These are phyloP conservation scores for Beauveria medogensis DNA, from an alignment of 2,329 filamentous ascomycete genomes.

Conservation along the genomic window DNA sequence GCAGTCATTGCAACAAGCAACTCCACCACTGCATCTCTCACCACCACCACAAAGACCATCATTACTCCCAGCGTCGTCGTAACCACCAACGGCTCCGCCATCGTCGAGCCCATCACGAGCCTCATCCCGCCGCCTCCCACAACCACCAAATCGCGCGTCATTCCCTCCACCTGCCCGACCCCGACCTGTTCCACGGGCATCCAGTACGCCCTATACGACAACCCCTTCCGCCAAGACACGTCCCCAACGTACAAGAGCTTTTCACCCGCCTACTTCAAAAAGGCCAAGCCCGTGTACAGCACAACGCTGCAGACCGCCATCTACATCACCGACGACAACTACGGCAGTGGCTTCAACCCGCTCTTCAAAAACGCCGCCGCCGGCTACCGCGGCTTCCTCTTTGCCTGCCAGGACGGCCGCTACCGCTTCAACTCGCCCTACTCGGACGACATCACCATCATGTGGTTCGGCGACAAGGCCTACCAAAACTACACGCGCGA, in stretches of 20 bases:
- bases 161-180: constrained; percentile 2
- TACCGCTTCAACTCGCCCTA: constrained; percentile 11
- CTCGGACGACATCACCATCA: constrained; percentile 13
- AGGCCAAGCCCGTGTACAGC: not conserved
- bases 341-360: not conserved
- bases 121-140: not conserved
- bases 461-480: constrained; percentile 11
- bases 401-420: constrained; percentile 10
- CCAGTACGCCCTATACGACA: constrained; percentile 1
- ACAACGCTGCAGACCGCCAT: constrained; percentile 1
- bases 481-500: constrained; percentile 3
- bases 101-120: not conserved
- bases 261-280: constrained; percentile 2
- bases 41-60: not conserved
- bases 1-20: too few species aligned
- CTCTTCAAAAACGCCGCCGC: constrained; percentile 8
- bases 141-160: not conserved
- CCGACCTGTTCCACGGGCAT: constrained; percentile 3
- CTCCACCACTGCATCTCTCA: too few species aligned
- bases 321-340: not conserved
- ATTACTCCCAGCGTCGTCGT: not conserved
- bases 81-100: not conserved
- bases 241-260: constrained; percentile 6
- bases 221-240: not conserved
- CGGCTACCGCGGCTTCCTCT: constrained; percentile 11